phyloP scores from a whole-genome alignment of 768 basidiomycete species.

The Artomyces pyxidatus region DNA sequence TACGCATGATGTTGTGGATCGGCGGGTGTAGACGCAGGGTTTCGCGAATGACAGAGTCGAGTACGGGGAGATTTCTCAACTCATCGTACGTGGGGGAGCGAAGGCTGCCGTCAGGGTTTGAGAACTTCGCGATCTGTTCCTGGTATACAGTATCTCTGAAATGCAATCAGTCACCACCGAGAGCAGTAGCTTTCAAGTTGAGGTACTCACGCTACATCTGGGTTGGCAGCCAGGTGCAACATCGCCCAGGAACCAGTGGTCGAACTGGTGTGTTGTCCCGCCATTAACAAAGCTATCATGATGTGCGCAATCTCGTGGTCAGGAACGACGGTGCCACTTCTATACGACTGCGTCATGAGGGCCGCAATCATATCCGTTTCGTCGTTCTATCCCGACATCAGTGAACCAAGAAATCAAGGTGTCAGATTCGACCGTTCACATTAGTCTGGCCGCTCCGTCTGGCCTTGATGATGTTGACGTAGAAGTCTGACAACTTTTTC shows the following conservation, averaged over 20 bases:
- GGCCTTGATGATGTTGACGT: constrained; percentile 75
- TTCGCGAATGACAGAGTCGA: constrained; percentile 89
- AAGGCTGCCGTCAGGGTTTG: constrained; percentile 71
- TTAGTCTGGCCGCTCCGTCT: constrained; percentile 43
- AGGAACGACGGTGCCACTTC: constrained; percentile 62
- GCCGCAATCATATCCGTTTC: constrained; percentile 92
- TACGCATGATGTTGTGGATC: constrained; percentile 92
- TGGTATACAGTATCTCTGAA: constrained; percentile 73
- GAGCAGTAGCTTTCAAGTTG: background rate
- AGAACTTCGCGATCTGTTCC: constrained; percentile 82
- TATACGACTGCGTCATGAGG: constrained; percentile 77
- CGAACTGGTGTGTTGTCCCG: constrained; percentile 97
- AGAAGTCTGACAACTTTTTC: constrained; percentile 89
- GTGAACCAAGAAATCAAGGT: constrained; percentile 1
- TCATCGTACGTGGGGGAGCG: constrained; percentile 81
- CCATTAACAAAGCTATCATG: constrained; percentile 98
- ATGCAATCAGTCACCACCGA: background rate
- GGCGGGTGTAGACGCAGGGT: constrained; percentile 91
- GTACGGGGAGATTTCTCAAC: constrained; percentile 69
- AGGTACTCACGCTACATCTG: constrained; percentile 67
- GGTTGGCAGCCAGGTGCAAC: constrained; percentile 74
- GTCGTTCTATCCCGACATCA: constrained; percentile 31
- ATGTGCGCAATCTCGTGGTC: constrained; percentile 97
- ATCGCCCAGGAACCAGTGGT: constrained; percentile 87
- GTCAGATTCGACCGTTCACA: constrained; percentile 19